phyloP scores from a whole-genome alignment of 805 yeast genomes.

The Cyberlindnera subsufficiens region DNA sequence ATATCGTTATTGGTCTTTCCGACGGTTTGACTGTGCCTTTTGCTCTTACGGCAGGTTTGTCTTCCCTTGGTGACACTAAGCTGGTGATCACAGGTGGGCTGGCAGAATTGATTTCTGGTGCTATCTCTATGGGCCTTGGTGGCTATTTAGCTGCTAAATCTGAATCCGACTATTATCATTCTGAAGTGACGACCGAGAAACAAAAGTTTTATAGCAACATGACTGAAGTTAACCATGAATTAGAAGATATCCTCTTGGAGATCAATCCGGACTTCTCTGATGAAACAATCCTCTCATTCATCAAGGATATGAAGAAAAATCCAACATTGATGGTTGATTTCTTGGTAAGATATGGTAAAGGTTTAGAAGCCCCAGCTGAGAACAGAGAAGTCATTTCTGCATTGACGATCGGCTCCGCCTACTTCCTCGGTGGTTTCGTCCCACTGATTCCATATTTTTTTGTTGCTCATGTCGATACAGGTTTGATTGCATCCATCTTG shows the following conservation, averaged over 20 bases:
- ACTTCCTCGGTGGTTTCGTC: conserved; percentile 87
- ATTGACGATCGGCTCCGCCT: conserved; percentile 81
- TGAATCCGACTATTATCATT: conserved; percentile 69
- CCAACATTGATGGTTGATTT: conserved; percentile 82
- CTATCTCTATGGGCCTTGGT: conserved; percentile 96
- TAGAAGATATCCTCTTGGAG: conserved; percentile 74
- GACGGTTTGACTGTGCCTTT: conserved; percentile 99
- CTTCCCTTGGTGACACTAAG: conserved; percentile 82
- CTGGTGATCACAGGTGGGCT: conserved; percentile 96
- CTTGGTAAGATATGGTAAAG: conserved; percentile 81
- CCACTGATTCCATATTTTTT: conserved; percentile 92
- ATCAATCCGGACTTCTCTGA: conserved; percentile 54
- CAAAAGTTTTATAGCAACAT: conserved; percentile 59
- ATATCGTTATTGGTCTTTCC: conserved; percentile 85
- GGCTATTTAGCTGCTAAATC: conserved; percentile 93
- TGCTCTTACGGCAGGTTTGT: conserved; percentile 94
- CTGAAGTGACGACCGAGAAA: conserved; percentile 69
- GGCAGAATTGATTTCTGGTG: conserved; percentile 96
- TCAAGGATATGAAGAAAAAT: conserved; percentile 69
- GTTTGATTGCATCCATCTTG: conserved; percentile 65
- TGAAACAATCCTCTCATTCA: conserved; percentile 65
- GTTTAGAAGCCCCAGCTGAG: conserved; percentile 93
- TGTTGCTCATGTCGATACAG: conserved; percentile 65
- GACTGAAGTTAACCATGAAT: conserved; percentile 64
- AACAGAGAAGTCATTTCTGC: conserved; percentile 87